Conservation (phyloP, 805 yeast genomes). For the Cyberlindnera subsufficiens region DNA sequence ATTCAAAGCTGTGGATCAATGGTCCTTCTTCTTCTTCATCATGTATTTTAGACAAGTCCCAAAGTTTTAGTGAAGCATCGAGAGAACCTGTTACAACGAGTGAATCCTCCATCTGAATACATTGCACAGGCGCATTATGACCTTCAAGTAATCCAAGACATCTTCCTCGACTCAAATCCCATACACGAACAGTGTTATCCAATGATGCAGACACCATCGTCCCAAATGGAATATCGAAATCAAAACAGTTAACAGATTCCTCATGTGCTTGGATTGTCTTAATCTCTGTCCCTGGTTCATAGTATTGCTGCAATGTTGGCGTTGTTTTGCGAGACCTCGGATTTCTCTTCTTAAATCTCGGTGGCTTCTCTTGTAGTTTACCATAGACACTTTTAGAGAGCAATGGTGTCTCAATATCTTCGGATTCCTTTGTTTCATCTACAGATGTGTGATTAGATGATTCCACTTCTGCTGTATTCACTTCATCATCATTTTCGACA, state of each 20-base stretch:
- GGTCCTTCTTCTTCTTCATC: constrained; percentile 23
- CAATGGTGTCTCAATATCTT: constrained; percentile 22
- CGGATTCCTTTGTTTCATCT: constrained; percentile 13
- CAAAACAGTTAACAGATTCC: constrained; percentile 49
- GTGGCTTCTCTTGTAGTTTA: constrained; percentile 31
- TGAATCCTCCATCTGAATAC: constrained; percentile 52
- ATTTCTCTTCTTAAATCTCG: constrained; percentile 25
- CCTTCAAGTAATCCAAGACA: constrained; percentile 51
- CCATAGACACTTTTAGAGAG: constrained; percentile 40
- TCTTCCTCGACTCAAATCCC: constrained; percentile 66
- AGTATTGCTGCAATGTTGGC: constrained; percentile 62
- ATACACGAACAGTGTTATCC: constrained; percentile 74
- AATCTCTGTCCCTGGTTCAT: constrained; percentile 52
- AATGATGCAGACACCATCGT: constrained; percentile 70
- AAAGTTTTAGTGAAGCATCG: constrained; percentile 57
- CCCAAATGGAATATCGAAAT: constrained; percentile 72
- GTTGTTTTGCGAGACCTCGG: constrained; percentile 40
- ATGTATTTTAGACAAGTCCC: constrained; percentile 41
- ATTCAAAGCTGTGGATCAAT: constrained; percentile 46
- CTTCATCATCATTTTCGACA: constrained; percentile 6
- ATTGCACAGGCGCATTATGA: constrained; percentile 52
- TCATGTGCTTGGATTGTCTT: constrained; percentile 45
- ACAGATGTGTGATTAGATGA: constrained; percentile 1
- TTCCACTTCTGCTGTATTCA: not conserved
- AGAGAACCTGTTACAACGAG: constrained; percentile 50